Evolutionary conservation across 169 alveolate genomes (phyloP), one percentile per base, ranked within the genome.

Genomic region (Plasmodium falciparum): DNA sequence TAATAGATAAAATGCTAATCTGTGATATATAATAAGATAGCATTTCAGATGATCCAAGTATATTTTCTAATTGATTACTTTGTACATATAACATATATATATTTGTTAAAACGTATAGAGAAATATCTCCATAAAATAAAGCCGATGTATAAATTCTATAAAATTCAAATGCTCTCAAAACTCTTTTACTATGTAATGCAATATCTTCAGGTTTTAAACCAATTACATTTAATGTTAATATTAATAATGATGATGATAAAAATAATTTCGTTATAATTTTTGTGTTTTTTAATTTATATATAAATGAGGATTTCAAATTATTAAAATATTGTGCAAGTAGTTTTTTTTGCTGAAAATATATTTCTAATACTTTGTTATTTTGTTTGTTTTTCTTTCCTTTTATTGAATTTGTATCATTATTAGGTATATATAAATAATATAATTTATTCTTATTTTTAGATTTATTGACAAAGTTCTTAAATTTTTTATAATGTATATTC

Each of bases 201-300:
- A 78, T 78, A 45, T 78, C 89, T 78, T 78, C 89, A 12, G 89
- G 89, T 78, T 67, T 78, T 78, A 78, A 8, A 15, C 89, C 89
- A 8, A 63, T 13, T 47, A 78, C 20, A 61, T 78, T 78, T 65
- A 78, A 76, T 67, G 65, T n/a, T 26, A 66, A 20, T 49, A 78
- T 52, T 8, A 78, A 15, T 24, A 78, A 78, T 50, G 89, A 65
- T 13, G 89, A 65, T 13, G 78, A 63, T 66, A 78, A 50, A 78
- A 78, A 78, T 49, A 50, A 26, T 61, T 65, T 78, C 8, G 89
- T 78, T 66, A 78, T 58, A 78, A 78, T 78, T 52, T 66, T 78
- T 22, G 78, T 78, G 49, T 49, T 47, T 50, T n/a, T 66, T 50
- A 65, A 78, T 52, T 58, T 78, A 78, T 78, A 43, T 58, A 78